phyloP scores from a whole-genome alignment of 2,329 filamentous ascomycete genomes.

The Fusarium udum region DNA sequence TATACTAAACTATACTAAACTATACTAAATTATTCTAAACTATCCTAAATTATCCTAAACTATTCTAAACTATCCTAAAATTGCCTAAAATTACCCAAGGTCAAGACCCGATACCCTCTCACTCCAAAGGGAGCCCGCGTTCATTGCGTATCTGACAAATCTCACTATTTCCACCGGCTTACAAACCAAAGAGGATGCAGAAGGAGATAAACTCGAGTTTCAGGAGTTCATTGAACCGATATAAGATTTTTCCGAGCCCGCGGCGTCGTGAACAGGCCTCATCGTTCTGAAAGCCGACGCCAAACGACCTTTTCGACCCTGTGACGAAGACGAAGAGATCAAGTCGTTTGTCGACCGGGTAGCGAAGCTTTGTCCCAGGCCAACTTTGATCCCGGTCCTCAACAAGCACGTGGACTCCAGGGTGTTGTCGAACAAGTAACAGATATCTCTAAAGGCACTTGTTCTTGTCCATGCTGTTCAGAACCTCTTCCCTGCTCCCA shows the following conservation, averaged over 20 bases:
- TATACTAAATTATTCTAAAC: no score
- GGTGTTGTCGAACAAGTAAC: rapidly evolving
- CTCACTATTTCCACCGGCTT: no score
- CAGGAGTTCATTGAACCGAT: neutral
- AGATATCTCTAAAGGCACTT: rapidly evolving
- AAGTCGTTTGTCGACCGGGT: rapidly evolving
- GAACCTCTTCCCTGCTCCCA: neutral
- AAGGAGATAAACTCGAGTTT: neutral
- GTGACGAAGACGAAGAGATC: neutral
- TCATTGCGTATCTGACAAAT: no score
- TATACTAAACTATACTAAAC: no score
- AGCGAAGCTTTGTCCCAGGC: neutral
- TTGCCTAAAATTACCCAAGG: no score
- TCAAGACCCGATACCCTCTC: no score
- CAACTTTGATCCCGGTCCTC: rapidly evolving
- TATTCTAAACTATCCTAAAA: no score
- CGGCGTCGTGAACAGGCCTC: rapidly evolving
- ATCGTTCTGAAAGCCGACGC: rapidly evolving
- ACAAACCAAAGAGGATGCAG: neutral
- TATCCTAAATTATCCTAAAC: no score
- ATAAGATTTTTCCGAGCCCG: rapidly evolving
- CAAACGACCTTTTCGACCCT: rapidly evolving
- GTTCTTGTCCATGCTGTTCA: rapidly evolving
- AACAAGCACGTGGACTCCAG: neutral
- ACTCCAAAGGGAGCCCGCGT: no score